Percentiles rank a stretch among this genome's conserved stretches.
These are phyloP conservation scores for Naganishia cerealis DNA, from an alignment of 1,284 basidiomycete genomes.

Conservation along the genomic window DNA sequence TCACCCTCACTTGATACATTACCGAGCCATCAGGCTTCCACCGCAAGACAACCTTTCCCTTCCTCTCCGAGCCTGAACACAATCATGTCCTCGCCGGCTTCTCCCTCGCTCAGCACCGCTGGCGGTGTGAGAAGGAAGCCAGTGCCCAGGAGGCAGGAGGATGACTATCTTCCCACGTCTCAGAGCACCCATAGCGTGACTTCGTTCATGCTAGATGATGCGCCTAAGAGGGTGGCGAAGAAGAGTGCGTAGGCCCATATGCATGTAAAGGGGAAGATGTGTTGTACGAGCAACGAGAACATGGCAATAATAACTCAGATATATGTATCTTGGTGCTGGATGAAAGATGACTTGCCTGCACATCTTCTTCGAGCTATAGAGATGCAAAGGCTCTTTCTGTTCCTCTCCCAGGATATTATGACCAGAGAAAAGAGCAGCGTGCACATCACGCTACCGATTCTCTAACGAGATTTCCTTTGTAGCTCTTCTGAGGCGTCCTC, in stretches of 20 bases:
- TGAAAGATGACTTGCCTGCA: too few species aligned
- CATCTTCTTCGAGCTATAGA: background rate
- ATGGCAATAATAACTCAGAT: background rate
- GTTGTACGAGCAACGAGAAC: background rate
- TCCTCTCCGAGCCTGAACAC: slow-evolving; percentile 18
- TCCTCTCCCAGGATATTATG: too few species aligned
- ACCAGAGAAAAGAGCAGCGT: too few species aligned
- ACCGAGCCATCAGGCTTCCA: background rate
- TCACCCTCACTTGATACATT: slow-evolving; percentile 21
- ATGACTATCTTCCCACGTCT: slow-evolving; percentile 30
- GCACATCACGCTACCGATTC: too few species aligned
- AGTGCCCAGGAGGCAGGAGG: slow-evolving; percentile 35
- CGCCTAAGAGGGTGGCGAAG: slow-evolving; percentile 37
- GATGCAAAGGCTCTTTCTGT: too few species aligned
- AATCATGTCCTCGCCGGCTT: slow-evolving; percentile 18
- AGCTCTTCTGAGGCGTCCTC: too few species aligned
- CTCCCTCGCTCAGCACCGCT: background rate
- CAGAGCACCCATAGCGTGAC: slow-evolving; percentile 40
- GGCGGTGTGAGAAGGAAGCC: slow-evolving; percentile 38
- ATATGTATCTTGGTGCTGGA: too few species aligned
- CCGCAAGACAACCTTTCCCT: background rate
- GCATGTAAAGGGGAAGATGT: background rate
- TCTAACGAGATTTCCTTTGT: too few species aligned
- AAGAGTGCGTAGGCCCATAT: slow-evolving; percentile 2
- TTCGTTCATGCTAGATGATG: slow-evolving; percentile 44